Evolutionary conservation across 2,329 filamentous ascomycete genomes (phyloP).

Genomic region (Coniella vitis): DNA sequence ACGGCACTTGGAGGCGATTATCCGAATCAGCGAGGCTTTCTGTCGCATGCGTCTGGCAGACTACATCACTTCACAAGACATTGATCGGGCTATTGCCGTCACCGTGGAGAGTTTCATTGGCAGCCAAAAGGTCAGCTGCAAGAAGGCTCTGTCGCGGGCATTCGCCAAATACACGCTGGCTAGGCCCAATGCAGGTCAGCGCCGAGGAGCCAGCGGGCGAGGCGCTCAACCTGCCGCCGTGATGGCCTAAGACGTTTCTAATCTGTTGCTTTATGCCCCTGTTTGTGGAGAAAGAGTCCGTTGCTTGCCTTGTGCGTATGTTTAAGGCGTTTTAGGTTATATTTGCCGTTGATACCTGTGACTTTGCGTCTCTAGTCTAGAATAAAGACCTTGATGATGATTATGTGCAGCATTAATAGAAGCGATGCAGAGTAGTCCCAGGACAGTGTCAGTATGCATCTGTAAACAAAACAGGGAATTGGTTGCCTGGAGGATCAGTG

Average conservation of each 20-base stretch:
- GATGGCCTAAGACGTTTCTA: slow-evolving; percentile 8
- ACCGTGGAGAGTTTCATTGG: slow-evolving; percentile 94
- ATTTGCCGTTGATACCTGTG: slow-evolving; percentile 5
- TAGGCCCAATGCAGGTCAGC: slow-evolving; percentile 33
- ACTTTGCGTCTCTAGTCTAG: not conserved
- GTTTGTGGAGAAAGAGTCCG: not conserved
- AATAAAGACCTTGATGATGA: slow-evolving; percentile 6
- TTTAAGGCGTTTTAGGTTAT: slow-evolving; percentile 9
- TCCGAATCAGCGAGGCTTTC: slow-evolving; percentile 90
- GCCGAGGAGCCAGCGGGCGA: slow-evolving; percentile 18
- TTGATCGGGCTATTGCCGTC: slow-evolving; percentile 94
- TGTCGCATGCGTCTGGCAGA: slow-evolving; percentile 98
- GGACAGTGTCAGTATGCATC: too few relatives aligned
- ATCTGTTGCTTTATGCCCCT: not conserved
- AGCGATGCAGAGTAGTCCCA: not conserved
- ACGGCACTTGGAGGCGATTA: slow-evolving; percentile 94
- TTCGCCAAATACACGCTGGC: slow-evolving; percentile 87
- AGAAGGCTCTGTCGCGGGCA: slow-evolving; percentile 87
- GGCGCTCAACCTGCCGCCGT: slow-evolving; percentile 16
- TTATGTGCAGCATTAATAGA: slow-evolving; percentile 6
- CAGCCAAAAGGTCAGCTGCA: slow-evolving; percentile 94
- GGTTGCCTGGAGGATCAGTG: not conserved
- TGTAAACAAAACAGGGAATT: too few relatives aligned
- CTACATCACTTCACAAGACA: slow-evolving; percentile 83
- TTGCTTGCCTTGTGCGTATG: not conserved